A percentile compares a stretch with the other conserved stretches of the same genome.
phyloP scores from a whole-genome alignment of 192 early-diverging fungal genomes.

The Haplosporangium gracile region DNA sequence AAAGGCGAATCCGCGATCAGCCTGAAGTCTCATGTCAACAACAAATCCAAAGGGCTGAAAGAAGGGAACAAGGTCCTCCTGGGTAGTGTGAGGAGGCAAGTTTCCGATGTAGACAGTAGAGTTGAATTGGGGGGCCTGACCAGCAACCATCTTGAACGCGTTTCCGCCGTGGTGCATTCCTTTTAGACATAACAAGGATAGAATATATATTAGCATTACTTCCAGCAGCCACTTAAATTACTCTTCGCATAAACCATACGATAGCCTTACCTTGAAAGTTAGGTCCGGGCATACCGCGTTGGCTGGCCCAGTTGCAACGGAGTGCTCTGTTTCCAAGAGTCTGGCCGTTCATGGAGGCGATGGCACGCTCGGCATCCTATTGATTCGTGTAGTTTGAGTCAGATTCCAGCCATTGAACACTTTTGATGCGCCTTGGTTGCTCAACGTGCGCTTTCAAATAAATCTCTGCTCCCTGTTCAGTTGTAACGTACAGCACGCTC shows the following conservation, averaged over 20 bases:
- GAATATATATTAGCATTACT: not conserved
- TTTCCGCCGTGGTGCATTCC: slow-evolving; percentile 59
- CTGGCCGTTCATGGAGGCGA: slow-evolving; percentile 86
- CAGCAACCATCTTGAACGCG: slow-evolving; percentile 78
- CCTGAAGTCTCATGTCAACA: slow-evolving; percentile 85
- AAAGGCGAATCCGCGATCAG: slow-evolving; percentile 94
- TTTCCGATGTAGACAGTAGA: slow-evolving; percentile 94
- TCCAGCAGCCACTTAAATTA: not conserved
- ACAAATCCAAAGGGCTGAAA: slow-evolving; percentile 87
- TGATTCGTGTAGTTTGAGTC: not conserved
- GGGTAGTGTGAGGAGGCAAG: slow-evolving; percentile 82
- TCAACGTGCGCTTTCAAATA: not conserved
- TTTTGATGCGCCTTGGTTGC: not conserved
- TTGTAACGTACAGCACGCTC: slow-evolving; percentile 69
- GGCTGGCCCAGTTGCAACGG: slow-evolving; percentile 96
- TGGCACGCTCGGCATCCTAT: slow-evolving; percentile 88
- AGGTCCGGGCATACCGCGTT: slow-evolving; percentile 73
- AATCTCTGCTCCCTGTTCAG: not conserved
- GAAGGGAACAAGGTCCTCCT: slow-evolving; percentile 76
- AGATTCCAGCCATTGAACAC: slow-evolving; percentile 11
- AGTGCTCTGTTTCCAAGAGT: slow-evolving; percentile 84
- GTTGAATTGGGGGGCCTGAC: slow-evolving; percentile 85
- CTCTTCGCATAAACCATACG: not conserved
- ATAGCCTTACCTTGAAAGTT: slow-evolving; percentile 49
- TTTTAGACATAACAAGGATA: not conserved